Evolutionary conservation across 1,284 basidiomycete genomes (phyloP), one percentile per base, ranked within the genome.

Genomic region (Cutaneotrichosporon cavernicola): DNA sequence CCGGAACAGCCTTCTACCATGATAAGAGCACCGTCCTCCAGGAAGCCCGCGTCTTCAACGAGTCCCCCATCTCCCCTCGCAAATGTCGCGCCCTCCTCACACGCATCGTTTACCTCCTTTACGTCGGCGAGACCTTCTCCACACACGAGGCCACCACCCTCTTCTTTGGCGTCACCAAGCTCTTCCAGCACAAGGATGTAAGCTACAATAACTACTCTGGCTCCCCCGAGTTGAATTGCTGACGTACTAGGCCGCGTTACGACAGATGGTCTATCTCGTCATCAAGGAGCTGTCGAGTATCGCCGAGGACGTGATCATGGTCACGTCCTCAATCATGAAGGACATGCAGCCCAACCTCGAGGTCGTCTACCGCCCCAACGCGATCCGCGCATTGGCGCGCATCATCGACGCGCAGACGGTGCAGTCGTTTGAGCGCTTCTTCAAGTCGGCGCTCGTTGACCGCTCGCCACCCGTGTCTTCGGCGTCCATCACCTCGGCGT

Each of bases 291-390:
- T 99, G 21, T 90, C 93, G 34, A 89, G 88, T 51, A 90, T 91
- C n/a, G 93, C 97, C 21, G 93, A 99, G 81, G 97, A 99, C 84
- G 92, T 98, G 46, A 97, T 99, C 76, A 99, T 99, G 94, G 95
- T 98, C 72, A 99, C 97, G 7, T 93, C 91, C 76, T 97, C 94
- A 76, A 99, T 99, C 81, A 98, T 98, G 95, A 99, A 99, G 85
- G 96, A 99, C 78, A 99, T 99, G 92, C 96, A 99, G 78, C 91
- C 95, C 59, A 98, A 98, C 79, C 90, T 94, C 59, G 97, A 99
- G 80, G 96, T 98, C 75, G 94, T 99, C 71, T 99, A 99, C 82
- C 86, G 97, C 65, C 92, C 97, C 47, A 99, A 99, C 80, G 91
- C 97, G 36, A 99, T 99, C 71, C 89, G 97, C 72, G 94, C 96